A percentile compares a stretch with the other conserved stretches of the same genome.
These are phyloP conservation scores for Cephaloascus fragrans DNA, from an alignment of 805 yeast species.

Conservation along the genomic window DNA sequence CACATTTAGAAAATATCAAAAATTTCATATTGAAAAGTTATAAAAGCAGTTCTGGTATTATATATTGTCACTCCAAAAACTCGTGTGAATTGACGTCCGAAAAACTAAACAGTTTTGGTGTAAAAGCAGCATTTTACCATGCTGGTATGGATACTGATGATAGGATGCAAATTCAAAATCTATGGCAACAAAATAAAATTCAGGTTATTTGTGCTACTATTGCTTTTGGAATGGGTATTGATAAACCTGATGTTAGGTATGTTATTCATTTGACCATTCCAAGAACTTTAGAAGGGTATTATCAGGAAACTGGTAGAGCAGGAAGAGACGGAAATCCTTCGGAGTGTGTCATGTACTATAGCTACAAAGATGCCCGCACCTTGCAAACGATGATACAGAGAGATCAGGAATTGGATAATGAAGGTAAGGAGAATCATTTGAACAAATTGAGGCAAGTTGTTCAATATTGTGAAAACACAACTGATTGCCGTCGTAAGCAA, in stretches of 20 bases:
- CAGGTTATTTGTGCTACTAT: constrained; percentile 92
- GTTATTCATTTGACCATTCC: constrained; percentile 88
- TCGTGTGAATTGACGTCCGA: constrained; percentile 78
- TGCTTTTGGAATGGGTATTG: constrained; percentile 99
- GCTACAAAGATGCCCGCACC: constrained; percentile 69
- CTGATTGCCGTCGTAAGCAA: constrained; percentile 85
- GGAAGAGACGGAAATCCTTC: constrained; percentile 89
- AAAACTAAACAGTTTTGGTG: constrained; percentile 46
- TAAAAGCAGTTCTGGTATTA: constrained; percentile 65
- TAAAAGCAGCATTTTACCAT: constrained; percentile 73
- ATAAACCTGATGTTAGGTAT: constrained; percentile 88
- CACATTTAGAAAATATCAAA: constrained; percentile 47
- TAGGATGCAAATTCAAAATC: constrained; percentile 57
- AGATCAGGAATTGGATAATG: constrained; percentile 57
- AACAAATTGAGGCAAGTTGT: constrained; percentile 73
- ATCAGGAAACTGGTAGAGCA: constrained; percentile 97
- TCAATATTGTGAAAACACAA: constrained; percentile 82
- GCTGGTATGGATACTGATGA: constrained; percentile 89
- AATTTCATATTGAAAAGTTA: constrained; percentile 43
- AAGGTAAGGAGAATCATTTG: constrained; percentile 66
- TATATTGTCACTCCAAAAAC: constrained; percentile 86
- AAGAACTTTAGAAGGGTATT: constrained; percentile 87
- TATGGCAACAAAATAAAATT: constrained; percentile 68
- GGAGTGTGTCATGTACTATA: constrained; percentile 75
- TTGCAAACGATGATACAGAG: constrained; percentile 69